Percentiles rank a stretch among this genome's conserved stretches.
phyloP scores from a whole-genome alignment of 352 stramenopile species.

The Pythium grandisporangium region DNA sequence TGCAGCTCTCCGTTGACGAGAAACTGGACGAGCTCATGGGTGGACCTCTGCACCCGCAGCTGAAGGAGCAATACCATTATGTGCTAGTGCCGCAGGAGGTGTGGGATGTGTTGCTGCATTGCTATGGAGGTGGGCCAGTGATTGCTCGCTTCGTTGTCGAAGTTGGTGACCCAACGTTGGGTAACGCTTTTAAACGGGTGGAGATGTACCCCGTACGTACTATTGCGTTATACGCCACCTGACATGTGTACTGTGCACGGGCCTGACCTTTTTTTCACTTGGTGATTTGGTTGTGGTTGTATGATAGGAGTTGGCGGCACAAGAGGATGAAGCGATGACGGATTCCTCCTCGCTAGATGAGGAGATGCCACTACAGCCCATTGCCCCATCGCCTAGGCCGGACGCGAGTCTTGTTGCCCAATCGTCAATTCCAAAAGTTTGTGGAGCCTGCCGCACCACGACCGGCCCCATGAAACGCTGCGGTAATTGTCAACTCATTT shows the following conservation, averaged over 20 bases:
- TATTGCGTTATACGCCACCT: neutral
- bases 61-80: slow-evolving; percentile 76
- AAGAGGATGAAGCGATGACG: slow-evolving; percentile 2
- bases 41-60: slow-evolving; percentile 39
- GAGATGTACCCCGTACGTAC: slow-evolving; percentile 58
- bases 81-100: slow-evolving; percentile 61
- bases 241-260: too few species aligned
- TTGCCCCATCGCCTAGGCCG: neutral
- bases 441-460: slow-evolving; percentile 43
- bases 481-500: slow-evolving; percentile 61
- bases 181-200: slow-evolving; percentile 59
- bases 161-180: slow-evolving; percentile 39
- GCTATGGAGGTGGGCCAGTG: slow-evolving; percentile 57
- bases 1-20: slow-evolving; percentile 33
- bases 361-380: too few species aligned
- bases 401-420: slow-evolving; percentile 17
- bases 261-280: too few species aligned
- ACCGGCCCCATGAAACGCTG: slow-evolving; percentile 53
- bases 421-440: slow-evolving; percentile 42
- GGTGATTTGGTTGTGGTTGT: neutral
- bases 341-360: too few species aligned
- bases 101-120: slow-evolving; percentile 61
- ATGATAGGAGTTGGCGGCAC: slow-evolving; percentile 4
- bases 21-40: slow-evolving; percentile 61
- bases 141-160: slow-evolving; percentile 71